phyloP scores from a whole-genome alignment of 164 flowering plant genomes.

The Piper longum region DNA sequence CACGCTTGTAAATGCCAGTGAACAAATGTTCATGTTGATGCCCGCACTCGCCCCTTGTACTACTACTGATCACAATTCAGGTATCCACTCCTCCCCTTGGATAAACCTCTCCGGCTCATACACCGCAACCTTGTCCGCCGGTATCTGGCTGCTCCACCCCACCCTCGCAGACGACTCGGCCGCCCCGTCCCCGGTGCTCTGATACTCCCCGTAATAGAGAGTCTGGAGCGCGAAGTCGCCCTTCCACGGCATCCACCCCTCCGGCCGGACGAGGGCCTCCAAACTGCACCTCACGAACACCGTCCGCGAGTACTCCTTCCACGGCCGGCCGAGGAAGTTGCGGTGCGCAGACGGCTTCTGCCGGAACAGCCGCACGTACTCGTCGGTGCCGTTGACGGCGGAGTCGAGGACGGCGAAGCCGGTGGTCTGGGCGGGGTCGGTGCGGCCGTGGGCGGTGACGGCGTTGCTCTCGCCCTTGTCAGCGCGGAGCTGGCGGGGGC shows the following conservation, averaged over 20 bases:
- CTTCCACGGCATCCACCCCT: slow-evolving; percentile 28
- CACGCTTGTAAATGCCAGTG: too few species aligned
- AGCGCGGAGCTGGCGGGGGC: slow-evolving; percentile 2
- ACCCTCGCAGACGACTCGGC: slow-evolving; percentile 32
- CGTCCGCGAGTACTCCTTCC: slow-evolving; percentile 25
- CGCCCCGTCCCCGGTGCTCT: slow-evolving; percentile 43
- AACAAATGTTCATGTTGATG: too few species aligned
- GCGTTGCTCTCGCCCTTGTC: slow-evolving; percentile 8
- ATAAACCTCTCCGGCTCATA: slow-evolving; percentile 65
- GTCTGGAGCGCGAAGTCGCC: slow-evolving; percentile 18
- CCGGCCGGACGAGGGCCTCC: slow-evolving; percentile 24
- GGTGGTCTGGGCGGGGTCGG: slow-evolving; percentile 10
- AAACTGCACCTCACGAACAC: slow-evolving; percentile 14
- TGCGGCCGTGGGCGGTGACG: slow-evolving; percentile 9
- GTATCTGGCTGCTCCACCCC: slow-evolving; percentile 67
- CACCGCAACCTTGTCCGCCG: slow-evolving; percentile 26
- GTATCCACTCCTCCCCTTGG: slow-evolving; percentile 63
- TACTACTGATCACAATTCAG: slow-evolving; percentile 1
- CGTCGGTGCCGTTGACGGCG: slow-evolving; percentile 5
- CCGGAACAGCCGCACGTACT: slow-evolving; percentile 5
- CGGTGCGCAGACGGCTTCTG: slow-evolving; percentile 4
- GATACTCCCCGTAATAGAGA: slow-evolving; percentile 25
- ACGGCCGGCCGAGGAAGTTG: slow-evolving; percentile 32
- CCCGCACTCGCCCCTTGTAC: too few species aligned
- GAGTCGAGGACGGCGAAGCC: slow-evolving; percentile 7